Evolutionary conservation across 495 filamentous ascomycete species (phyloP), one percentile per base, ranked within the genome.

Genomic region (Annulohypoxylon stygium): DNA sequence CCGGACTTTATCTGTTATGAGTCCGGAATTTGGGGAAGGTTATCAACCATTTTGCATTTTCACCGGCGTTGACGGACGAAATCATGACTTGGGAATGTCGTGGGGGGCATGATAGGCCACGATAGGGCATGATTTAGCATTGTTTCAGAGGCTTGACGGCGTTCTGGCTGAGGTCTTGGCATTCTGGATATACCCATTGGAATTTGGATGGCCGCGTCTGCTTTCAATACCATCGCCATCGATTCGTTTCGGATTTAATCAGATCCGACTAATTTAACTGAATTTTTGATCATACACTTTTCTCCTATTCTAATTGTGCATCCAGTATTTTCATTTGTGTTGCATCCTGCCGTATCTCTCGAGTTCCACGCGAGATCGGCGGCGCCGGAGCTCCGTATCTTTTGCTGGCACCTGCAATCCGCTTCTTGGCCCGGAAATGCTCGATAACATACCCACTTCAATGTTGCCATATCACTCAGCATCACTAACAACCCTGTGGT

Each of bases 1-100:
- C 73, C 16, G 77, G 77, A 59, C 58, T 79, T 18, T 73, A 65
- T 36, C 58, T 79, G 33, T 59, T 79, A 67, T 79, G 70, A 78
- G 45, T 7, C 30, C 30, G 30, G 30, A 30, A 30, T 30, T 30
- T 65, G 45, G 37, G 9, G 9, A 33, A 41, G 43, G 14, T 39
- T n/a, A 36, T 63, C 10, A 26, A 18, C 41, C 30, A 50, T n/a
- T 57, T 66, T 39, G 65, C 66, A 74, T 74, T 70, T 60, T 61
- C 71, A 70, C 12, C 25, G 71, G 71, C 67, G 71, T 74, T 74
- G 10, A 34, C 25, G 71, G 58, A 59, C 37, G 59, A 8, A 53
- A 47, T 51, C 66, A 66, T 51, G 30, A 30, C 30, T 30, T 30
- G 30, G 30, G 51, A 43, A n/a, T 43, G 39, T 47, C 20, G 26